Base-by-base conservation (phyloP, 257 asterid species). In the Nyctanthes arbortristis region DNA sequence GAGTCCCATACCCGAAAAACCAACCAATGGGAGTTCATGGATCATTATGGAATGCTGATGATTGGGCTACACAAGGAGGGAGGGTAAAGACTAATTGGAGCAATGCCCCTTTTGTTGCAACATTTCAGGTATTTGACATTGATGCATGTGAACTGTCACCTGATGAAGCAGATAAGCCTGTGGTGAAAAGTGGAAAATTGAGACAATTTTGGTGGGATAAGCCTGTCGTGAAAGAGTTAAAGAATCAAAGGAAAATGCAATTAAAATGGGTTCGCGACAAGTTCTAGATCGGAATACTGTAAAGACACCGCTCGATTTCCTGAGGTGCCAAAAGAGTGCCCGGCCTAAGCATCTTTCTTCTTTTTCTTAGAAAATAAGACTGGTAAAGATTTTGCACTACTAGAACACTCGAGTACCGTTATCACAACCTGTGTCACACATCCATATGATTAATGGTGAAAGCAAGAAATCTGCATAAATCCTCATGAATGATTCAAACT, bases 51-150 rank as follows among this genome's bases (percentile, higher is more conserved):
- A 79, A 86, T 45, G 92, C 83, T 0, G 87, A 86, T 10, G 87
- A 79, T 8, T 86, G 92, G 92, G 92, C 92, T 24, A 84, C 92
- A 30, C 86, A 80, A 66, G 92, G 92, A 54, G 92, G 92, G 55
- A 66, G 71, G 63, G 84, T 84, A 60, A 87, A 84, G 82, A 84
- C 86, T 0, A 87, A 87, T 35, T 87, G 93, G 93, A 87, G 69
- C 59, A 4, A 80, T 18, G 58, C 88, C 7, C 93, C 89, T 0
- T 87, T 87, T 25, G 70, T 76, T 28, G 86, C 71, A 0, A 73
- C 75, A 37, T 87, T 87, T 68, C 75, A 67, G 12, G 55, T 77
- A 0, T 67, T 80, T 29, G 84, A 67, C 31, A 71, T 87, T 1
- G 86, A 82, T 55, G 85, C 88, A 5, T 87, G 93, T 67, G 85